These are phyloP conservation scores for Pachysolen tannophilus DNA, from an alignment of 805 yeast species.

Conservation along the genomic window DNA sequence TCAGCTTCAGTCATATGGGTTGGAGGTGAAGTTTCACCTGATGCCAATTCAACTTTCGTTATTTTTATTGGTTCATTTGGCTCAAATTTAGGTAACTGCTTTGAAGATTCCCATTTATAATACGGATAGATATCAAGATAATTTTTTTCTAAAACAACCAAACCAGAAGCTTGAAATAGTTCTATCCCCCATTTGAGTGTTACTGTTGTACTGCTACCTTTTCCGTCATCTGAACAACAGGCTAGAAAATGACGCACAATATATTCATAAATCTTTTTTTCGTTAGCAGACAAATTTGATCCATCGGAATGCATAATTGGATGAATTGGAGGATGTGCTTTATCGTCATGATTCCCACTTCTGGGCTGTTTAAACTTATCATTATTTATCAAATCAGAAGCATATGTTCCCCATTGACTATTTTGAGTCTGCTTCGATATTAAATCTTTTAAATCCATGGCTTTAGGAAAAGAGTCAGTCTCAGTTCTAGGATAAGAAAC, in stretches of 20 bases:
- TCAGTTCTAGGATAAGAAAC: conserved; percentile 97
- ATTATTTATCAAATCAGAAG: conserved; percentile 32
- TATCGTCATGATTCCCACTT: conserved; percentile 77
- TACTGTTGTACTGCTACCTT: conserved; percentile 59
- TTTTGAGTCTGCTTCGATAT: conserved; percentile 53
- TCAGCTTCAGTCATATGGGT: conserved; percentile 84
- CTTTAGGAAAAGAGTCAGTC: conserved; percentile 76
- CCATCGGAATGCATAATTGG: conserved; percentile 52
- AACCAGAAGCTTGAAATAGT: conserved; percentile 62
- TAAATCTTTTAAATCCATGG: conserved; percentile 61
- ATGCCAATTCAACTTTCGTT: conserved; percentile 47
- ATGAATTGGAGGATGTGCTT: conserved; percentile 98
- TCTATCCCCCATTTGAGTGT: conserved; percentile 75
- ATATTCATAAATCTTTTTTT: conserved; percentile 75
- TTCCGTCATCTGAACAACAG: conserved; percentile 86
- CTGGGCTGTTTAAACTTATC: conserved; percentile 60
- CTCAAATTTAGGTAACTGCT: conserved; percentile 54
- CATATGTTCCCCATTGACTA: conserved; percentile 66
- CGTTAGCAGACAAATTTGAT: conserved; percentile 28
- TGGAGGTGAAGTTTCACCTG: conserved; percentile 81
- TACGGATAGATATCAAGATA: conserved; percentile 77
- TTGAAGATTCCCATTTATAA: conserved; percentile 66
- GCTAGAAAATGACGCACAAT: conserved; percentile 83
- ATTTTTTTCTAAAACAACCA: conserved; percentile 64
- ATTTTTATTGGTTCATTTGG: conserved; percentile 53